Conservation (phyloP, 306 rosid genomes). For the Lathyrus tuberosus region DNA sequence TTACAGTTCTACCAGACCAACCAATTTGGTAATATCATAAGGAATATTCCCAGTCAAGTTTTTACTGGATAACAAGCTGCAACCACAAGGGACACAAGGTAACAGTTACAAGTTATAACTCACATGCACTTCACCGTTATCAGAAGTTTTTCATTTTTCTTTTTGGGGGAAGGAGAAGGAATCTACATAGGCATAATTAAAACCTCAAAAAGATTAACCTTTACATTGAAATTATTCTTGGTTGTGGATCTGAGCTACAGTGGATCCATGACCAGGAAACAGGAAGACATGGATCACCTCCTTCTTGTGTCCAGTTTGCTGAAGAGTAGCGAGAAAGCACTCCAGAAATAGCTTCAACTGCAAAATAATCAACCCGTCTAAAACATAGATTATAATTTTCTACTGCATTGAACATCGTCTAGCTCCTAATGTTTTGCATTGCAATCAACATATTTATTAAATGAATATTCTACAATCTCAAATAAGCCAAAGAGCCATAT, state of each 20-base stretch:
- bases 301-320: constrained; percentile 79
- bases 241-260: constrained; percentile 79
- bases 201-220: constrained; percentile 35
- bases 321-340: constrained; percentile 65
- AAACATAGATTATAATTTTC: constrained; percentile 28
- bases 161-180: not conserved
- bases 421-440: constrained; percentile 13
- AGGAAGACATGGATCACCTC: constrained; percentile 94
- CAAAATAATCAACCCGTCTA: constrained; percentile 41
- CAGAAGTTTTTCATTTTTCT: no score
- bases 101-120: constrained; percentile 36
- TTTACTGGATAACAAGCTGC: constrained; percentile 69
- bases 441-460: not conserved
- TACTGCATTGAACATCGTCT: constrained; percentile 21
- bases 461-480: constrained; percentile 12
- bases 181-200: constrained; percentile 20
- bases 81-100: constrained; percentile 41
- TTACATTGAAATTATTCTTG: constrained; percentile 85
- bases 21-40: constrained; percentile 65
- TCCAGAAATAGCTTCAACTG: constrained; percentile 62
- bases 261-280: constrained; percentile 97
- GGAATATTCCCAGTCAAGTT: constrained; percentile 86
- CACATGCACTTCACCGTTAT: constrained; percentile 22
- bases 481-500: constrained; percentile 27
- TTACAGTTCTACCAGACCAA: constrained; percentile 81